Evolutionary conservation across 129 eudicot genomes (phyloP), one percentile per base, ranked within the genome.

Genomic region (Escallonia herrerae): DNA sequence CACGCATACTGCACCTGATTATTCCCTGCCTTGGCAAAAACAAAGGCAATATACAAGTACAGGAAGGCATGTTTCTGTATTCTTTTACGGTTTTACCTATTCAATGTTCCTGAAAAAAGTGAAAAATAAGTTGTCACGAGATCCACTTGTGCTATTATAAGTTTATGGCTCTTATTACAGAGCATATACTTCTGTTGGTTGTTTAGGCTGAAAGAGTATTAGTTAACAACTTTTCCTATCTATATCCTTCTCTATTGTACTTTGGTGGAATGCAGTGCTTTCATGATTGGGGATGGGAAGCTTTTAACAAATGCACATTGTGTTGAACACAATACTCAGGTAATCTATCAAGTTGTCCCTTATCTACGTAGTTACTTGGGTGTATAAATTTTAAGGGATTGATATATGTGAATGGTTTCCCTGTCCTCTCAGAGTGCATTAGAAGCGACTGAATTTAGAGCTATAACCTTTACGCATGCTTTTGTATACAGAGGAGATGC

Each of bases 301-400:
- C 96, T 93, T 63, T 82, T 93, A 85, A 93, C 98, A 40, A 93
- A 93, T 85, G 98, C 98, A n/a, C 98, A 93, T 69, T 93, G 98
- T 74, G 96, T 93, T 63, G 96, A 93, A 69, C 83, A 93, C 80
- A 74, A 76, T 69, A 93, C 98, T 54, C 98, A 88, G 85, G 98
- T 86, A 76, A 56, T 65, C 52, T 49, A 59, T 65, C 55, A 51
- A 63, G 50, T 33, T 61, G 56, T 51, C 8, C 46, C 39, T 53
- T n/a, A 11, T 6, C 5, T 41, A 63, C 15, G 8, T 10, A n/a
- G 58, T 39, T 45, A 53, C 49, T 10, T 41, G 5, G 46, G 2
- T 10, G 22, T 51, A n/a, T 10, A 40, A 15, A 51, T 39, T 13
- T 37, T 47, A 64, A 64, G 5, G 38, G 42, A 37, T 48, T 65